Base-by-base conservation (phyloP, 108 stramenopile genomes). In the Schizochytrium sp. region DNA sequence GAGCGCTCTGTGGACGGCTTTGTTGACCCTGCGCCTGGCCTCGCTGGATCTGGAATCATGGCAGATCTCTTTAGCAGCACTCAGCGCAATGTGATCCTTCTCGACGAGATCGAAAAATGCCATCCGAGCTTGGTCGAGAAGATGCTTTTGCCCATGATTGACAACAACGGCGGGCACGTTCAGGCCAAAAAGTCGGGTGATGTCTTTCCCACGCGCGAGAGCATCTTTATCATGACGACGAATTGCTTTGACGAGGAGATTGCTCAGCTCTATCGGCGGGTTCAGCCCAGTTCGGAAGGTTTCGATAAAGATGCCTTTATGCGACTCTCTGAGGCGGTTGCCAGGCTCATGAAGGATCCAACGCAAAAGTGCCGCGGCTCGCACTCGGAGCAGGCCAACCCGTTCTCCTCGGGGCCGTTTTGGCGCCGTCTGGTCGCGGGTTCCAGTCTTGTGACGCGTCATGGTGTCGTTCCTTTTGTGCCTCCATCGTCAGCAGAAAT, bases 211-310 rank as follows among this genome's bases (percentile, higher is more conserved):
- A 83, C 76, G 19, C 45, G 51, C 0, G 76, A 83, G n/a, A 53
- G 48, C 25, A 53, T 83, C 51, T 83, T 83, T 23, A 34, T 83
- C 0, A 47, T 83, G 76, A 83, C 76, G 6, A 83, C 76, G 16
- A 83, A 83, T 34, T 83, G 76, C 76, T 83, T 83, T 83, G 23
- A 45, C n/a, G 76, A 83, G 19, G 76, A 53, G 51, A 53, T 83
- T 12, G 76, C 19, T 16, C 18, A 83, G 76, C 76, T 83, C 12
- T 83, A 69, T 69, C 25, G 63, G 21, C 8, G 63, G 0, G 63
- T 41, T 8, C 34, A 69, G 63, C 16, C 21, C 19, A 12, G 4
- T 3, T 21, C 48, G n/a, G 48, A 53, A 45, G 76, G 76, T 8
- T 28, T 83, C 4, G 19, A 21, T 23, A 6, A 12, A 6, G 10